A percentile compares a stretch with the other conserved stretches of the same genome.
Evolutionary conservation across 208 protist genomes (phyloP).

Genomic region (Borovskyia barvae): DNA sequence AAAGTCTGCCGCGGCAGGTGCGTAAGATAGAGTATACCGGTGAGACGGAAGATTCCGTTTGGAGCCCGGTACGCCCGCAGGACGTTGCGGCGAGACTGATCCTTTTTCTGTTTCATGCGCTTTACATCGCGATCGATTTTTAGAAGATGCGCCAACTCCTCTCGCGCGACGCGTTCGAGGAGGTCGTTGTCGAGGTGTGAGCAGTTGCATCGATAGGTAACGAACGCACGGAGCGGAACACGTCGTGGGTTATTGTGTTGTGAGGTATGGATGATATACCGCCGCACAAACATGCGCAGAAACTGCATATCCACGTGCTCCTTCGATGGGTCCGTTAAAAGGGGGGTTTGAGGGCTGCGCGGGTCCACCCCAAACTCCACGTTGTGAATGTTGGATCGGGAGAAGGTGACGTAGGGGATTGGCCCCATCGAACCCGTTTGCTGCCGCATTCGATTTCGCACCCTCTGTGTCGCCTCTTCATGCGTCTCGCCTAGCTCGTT

Average conservation of each 20-base stretch:
- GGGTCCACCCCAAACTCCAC: conserved; percentile 71
- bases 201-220: conserved; percentile 56
- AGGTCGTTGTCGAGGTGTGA: conserved; percentile 56
- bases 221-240: conserved; percentile 62
- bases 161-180: conserved; percentile 38
- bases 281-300: conserved; percentile 80
- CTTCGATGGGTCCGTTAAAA: conserved; percentile 58
- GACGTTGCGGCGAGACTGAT: conserved; percentile 24
- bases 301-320: conserved; percentile 75
- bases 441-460: conserved; percentile 24
- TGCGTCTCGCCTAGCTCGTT: conserved; percentile 20
- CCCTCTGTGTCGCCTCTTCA: conserved; percentile 12
- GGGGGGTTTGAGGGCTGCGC: conserved; percentile 45
- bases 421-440: conserved; percentile 47
- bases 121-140: conserved; percentile 65
- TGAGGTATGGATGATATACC: conserved; percentile 76
- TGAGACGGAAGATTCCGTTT: conserved; percentile 41
- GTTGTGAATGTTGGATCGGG: conserved; percentile 61
- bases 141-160: conserved; percentile 68
- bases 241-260: conserved; percentile 70
- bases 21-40: conserved; percentile 67
- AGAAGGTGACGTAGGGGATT: conserved; percentile 78
- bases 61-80: conserved; percentile 39
- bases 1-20: conserved; percentile 67
- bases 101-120: conserved; percentile 30